These are phyloP conservation scores for Bolboschoenoplectus hybrid DNA, from an alignment of 202 grass and related monocot genomes.

Conservation along the genomic window DNA sequence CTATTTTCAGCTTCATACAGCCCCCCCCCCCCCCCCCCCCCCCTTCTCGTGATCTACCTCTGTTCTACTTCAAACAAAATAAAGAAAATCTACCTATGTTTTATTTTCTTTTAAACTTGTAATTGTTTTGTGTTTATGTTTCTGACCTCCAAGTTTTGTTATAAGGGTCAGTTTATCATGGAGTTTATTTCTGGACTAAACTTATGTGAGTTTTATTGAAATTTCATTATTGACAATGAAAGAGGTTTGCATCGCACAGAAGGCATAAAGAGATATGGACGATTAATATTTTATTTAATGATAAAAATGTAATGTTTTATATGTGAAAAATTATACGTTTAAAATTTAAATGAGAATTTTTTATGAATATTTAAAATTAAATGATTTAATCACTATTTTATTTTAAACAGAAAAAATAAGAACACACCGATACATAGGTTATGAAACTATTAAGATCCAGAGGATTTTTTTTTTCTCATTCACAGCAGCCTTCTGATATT, in stretches of 20 bases:
- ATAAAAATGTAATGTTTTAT: too few species aligned
- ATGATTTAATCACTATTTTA: too few species aligned
- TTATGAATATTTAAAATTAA: too few species aligned
- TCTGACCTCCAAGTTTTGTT: not conserved
- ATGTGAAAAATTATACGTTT: too few species aligned
- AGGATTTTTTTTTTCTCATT: not conserved
- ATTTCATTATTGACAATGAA: not conserved
- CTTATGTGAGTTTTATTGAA: not conserved
- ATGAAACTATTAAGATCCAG: not conserved
- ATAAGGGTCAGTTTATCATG: not conserved
- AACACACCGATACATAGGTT: not conserved
- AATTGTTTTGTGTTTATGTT: not conserved
- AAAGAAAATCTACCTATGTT: too few species aligned
- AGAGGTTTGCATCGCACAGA: not conserved
- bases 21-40: not conserved
- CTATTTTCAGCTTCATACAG: slow-evolving; percentile 40
- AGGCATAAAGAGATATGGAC: not conserved
- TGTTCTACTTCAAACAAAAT: not conserved
- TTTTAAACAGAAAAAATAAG: not conserved
- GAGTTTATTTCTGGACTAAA: not conserved
- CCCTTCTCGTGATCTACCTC: slow-evolving; percentile 11
- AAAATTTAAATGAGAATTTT: too few species aligned
- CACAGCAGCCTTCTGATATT: not conserved
- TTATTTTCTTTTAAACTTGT: slow-evolving; percentile 8
- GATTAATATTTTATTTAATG: too few species aligned